Conservation (phyloP, 495 filamentous ascomycete species). For the Daldinia grandis region DNA sequence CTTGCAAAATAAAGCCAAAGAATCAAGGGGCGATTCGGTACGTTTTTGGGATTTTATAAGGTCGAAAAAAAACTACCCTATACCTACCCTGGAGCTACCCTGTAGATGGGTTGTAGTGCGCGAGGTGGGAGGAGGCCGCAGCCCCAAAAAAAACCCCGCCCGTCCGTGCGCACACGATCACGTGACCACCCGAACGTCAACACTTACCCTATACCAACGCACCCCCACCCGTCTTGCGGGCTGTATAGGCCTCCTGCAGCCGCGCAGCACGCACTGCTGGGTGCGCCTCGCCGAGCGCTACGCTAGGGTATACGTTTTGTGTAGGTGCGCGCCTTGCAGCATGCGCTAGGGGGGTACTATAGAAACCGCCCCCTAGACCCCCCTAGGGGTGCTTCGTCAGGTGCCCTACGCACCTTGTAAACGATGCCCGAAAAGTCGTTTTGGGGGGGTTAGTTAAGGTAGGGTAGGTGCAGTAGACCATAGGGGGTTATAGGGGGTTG, state of each 20-base stretch:
- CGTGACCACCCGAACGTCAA: neutral
- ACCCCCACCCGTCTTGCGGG: neutral
- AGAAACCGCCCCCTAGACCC: neutral
- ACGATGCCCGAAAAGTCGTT: neutral
- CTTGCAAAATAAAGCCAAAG: too few species aligned
- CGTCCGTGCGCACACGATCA: neutral
- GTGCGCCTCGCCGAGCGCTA: constrained; percentile 5
- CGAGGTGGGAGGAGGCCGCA: neutral
- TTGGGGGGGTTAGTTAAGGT: neutral
- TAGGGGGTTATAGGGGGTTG: neutral
- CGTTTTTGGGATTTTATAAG: too few species aligned
- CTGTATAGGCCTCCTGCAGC: neutral
- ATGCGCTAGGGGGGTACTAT: neutral
- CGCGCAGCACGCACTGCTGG: neutral
- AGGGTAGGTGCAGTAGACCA: too few species aligned
- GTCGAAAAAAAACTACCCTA: neutral
- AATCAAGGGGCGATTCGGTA: too few species aligned
- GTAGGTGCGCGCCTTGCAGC: neutral
- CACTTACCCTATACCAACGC: neutral
- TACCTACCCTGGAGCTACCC: constrained; percentile 2
- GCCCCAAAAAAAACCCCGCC: neutral
- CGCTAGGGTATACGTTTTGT: neutral
- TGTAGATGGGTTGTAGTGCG: neutral
- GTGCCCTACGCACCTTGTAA: neutral
- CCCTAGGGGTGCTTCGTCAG: neutral